Base-by-base conservation (phyloP, 441 rosid genomes). In the Pelargonium myrrhifolium region DNA sequence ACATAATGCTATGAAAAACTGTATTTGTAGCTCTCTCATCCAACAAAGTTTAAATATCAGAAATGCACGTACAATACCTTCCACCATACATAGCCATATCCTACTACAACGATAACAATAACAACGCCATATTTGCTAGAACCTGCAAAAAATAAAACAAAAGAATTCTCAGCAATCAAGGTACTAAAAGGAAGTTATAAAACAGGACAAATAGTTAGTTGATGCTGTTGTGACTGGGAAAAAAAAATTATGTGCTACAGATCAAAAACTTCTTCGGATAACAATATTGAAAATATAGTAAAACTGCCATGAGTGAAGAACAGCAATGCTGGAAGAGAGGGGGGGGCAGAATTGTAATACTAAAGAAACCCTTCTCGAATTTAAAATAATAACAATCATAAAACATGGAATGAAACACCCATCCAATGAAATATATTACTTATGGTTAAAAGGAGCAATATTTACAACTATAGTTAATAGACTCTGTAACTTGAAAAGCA, bases 41-140 rank as follows among this genome's bases (percentile, higher is more conserved):
- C 9, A 53, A 7, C 3, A 17, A 53, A 53, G 20, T 53, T 10
- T 53, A 53, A 22, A 15, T 8, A 56, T 18, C 61, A 56, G 61
- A 20, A 26, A 18, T 53, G 10, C 61, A 56, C 8, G 26, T 18
- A 20, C 10, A 26, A 20, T 85, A 92, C 99, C 98, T 92, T 94
- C 98, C 97, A 92, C 99, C 99, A 86, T 55, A 88, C 84, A 77
- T 89, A 94, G 78, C 99, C 99, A 75, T 81, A 92, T 77, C 98
- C 92, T 70, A 85, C 82, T 15, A 82, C 96, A 21, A 82, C 86
- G 47, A 92, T 79, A 8, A 87, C 80, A 75, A 94, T 74, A 69
- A 89, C 78, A 63, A 74, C 21, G 64, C 92, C 87, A 79, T 83
- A 94, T 86, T 69, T 86, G 70, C 70, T 72, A 42, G 87, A 70